Base-by-base conservation (phyloP, 1,284 basidiomycete species). In the Ceratobasidium sp. region DNA sequence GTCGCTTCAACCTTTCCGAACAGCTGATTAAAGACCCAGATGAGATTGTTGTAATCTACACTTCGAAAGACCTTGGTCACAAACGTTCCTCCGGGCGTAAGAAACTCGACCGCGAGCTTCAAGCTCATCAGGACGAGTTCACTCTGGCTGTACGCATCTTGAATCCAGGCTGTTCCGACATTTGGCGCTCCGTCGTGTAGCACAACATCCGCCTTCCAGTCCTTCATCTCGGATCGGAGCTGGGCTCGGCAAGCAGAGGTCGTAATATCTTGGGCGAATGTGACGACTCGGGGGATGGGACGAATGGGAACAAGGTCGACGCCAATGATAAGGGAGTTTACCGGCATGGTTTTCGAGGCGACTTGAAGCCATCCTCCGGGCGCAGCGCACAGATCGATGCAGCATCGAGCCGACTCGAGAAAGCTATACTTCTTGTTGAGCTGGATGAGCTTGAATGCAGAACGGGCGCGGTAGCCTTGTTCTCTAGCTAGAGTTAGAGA, bases 131-230 rank as follows among this genome's bases (percentile, higher is more conserved):
- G 87, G 72, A 98, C 97, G 74, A 99, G 91, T 81, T 99, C 97
- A 59, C 94, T 94, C 80, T 99, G 97, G 74, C 90, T 91, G 84
- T 97, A 99, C 0, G 97, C 97, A 82, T 99, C 97, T 81, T 99
- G 97, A 73, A 99, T 89, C 97, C 97, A 99, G 14, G 97, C 97
- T 30, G 96, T 94, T 86, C 97, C 97, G 81, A 99, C 97, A 81
- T 99, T 99, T 50, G 97, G 97, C 50, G 97, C 97, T 85, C 97
- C 97, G 82, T 99, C 97, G 82, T 99, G 97, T 71, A 99, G 87
- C n/a, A 99, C 96, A 71, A 99, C 89, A 80, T 99, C 97, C n/a
- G 97, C 97, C 82, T 96, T 97, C 97, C 97, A 99, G 81, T 98
- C 96, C 81, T 99, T 98, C 75, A 99, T 84, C 81, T 98, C 94